Conservation (phyloP, 768 basidiomycete genomes). For the Auricularia heimuer region DNA sequence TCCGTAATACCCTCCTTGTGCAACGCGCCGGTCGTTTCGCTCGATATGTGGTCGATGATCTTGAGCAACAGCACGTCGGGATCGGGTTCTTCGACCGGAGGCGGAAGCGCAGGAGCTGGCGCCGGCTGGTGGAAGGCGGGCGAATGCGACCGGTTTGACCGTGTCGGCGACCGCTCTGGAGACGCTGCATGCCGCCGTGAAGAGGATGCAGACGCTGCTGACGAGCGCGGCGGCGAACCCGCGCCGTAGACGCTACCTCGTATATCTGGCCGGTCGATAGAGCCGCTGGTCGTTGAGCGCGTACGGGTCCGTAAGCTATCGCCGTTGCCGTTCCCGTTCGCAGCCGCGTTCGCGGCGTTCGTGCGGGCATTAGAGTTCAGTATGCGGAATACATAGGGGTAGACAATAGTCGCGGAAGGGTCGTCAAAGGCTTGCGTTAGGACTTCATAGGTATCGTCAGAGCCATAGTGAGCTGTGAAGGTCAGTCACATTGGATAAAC, state of each 20-base stretch:
- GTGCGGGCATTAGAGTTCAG: conserved; percentile 47
- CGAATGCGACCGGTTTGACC: neutral
- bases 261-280: neutral
- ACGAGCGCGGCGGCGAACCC: neutral
- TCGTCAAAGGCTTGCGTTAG: conserved; percentile 87
- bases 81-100: conserved; percentile 70
- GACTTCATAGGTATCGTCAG: conserved; percentile 80
- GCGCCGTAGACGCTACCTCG: neutral
- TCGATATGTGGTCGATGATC: conserved; percentile 80
- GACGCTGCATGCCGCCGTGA: neutral
- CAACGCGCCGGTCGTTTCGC: conserved; percentile 78
- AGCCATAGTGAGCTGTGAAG: conserved; percentile 58
- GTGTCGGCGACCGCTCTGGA: neutral
- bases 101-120: conserved; percentile 14
- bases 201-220: neutral
- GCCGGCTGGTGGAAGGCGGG: neutral
- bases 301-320: neutral
- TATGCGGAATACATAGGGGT: conserved; percentile 89
- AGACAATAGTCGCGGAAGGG: conserved; percentile 94
- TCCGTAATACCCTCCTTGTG: conserved; percentile 94
- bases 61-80: conserved; percentile 74
- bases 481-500: too few species aligned
- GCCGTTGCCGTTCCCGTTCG: neutral
- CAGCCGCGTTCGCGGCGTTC: conserved; percentile 13
- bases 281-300: neutral